Evolutionary conservation across 1,139 yeast species (phyloP).

Genomic region (Magnusiomyces magnusii): DNA sequence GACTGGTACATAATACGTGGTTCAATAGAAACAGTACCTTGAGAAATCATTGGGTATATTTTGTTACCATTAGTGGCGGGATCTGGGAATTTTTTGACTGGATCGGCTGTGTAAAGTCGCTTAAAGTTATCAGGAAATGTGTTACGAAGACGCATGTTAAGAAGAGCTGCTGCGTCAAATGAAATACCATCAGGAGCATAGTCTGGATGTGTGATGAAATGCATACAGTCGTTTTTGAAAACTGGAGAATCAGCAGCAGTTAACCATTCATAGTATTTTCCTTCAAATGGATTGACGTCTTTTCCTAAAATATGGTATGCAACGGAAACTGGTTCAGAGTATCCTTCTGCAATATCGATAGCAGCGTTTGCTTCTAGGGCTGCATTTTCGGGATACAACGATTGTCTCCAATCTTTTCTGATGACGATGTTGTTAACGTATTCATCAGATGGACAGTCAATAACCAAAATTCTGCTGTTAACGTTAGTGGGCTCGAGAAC

Average conservation of each 20-base stretch:
- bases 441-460: constrained; percentile 60
- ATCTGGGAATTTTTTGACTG: constrained; percentile 18
- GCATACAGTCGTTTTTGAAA: constrained; percentile 47
- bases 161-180: constrained; percentile 47
- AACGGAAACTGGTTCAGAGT: constrained; percentile 16
- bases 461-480: constrained; percentile 53
- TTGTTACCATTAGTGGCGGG: not conserved
- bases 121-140: constrained; percentile 48
- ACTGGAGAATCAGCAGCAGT: constrained; percentile 35
- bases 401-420: constrained; percentile 15
- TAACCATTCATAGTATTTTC: constrained; percentile 39
- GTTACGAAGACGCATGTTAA: constrained; percentile 50
- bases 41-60: constrained; percentile 12
- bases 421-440: constrained; percentile 37
- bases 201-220: constrained; percentile 63
- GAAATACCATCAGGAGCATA: constrained; percentile 55
- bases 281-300: constrained; percentile 44
- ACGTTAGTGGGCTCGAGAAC: constrained; percentile 58
- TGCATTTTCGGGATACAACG: constrained; percentile 5
- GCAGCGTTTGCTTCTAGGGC: constrained; percentile 6
- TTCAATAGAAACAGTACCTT: constrained; percentile 21
- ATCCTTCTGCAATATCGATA: constrained; percentile 1
- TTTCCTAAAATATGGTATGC: constrained; percentile 76
- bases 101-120: constrained; percentile 36
- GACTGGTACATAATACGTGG: constrained; percentile 18